Conservation (phyloP, 1,139 yeast genomes). For the Candida sp. region DNA sequence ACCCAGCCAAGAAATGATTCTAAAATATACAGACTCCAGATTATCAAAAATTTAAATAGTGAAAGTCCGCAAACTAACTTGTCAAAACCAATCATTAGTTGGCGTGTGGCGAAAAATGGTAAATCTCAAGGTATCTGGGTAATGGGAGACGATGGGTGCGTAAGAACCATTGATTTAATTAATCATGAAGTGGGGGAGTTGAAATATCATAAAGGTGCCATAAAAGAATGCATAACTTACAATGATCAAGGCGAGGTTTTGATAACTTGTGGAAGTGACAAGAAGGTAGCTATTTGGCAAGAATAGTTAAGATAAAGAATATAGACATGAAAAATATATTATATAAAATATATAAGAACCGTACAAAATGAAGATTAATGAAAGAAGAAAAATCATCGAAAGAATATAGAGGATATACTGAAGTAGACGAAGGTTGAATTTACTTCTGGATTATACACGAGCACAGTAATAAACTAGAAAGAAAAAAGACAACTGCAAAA, state of each 20-base stretch:
- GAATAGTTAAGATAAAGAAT: too few species aligned
- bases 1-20: conserved; percentile 3
- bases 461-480: too few species aligned
- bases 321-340: too few species aligned
- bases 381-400: too few species aligned
- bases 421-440: too few species aligned
- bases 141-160: conserved; percentile 65
- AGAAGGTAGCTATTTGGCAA: conserved; percentile 20
- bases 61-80: conserved; percentile 70
- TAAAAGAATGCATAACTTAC: conserved; percentile 41
- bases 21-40: conserved; percentile 35
- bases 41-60: conserved; percentile 57
- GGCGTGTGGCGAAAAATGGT: conserved; percentile 24
- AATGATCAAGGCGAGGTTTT: conserved; percentile 22
- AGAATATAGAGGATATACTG: too few species aligned
- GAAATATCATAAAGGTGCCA: conserved; percentile 39
- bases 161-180: conserved; percentile 53
- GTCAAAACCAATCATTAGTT: conserved; percentile 49
- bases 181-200: conserved; percentile 21
- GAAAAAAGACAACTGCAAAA: too few species aligned
- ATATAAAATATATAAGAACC: too few species aligned
- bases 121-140: conserved; percentile 56
- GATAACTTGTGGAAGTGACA: conserved; percentile 48
- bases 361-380: too few species aligned
- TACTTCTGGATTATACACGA: too few species aligned